Evolutionary conservation across 192 early-diverging fungal genomes (phyloP).

Genomic region (Coemansia sp.): DNA sequence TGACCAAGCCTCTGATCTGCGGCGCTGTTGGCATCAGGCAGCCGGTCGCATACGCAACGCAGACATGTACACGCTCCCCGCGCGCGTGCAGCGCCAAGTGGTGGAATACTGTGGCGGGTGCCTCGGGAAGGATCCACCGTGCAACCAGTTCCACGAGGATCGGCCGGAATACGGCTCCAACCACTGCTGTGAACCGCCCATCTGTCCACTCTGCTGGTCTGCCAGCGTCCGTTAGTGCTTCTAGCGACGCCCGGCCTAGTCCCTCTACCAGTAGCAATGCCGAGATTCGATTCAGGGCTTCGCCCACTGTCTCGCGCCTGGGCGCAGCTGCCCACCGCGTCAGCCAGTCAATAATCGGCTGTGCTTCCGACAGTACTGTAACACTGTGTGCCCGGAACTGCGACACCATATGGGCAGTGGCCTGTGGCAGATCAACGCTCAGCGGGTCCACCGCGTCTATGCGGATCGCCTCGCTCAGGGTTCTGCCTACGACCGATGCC

Average conservation of each 20-base stretch:
- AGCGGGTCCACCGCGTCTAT: conserved; percentile 38
- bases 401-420: conserved; percentile 2
- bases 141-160: conserved; percentile 75
- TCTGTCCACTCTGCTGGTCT: conserved; percentile 15
- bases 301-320: neutral
- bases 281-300: conserved; percentile 15
- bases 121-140: conserved; percentile 59
- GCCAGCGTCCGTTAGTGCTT: neutral
- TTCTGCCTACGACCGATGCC: neutral
- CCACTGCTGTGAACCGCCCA: conserved; percentile 23
- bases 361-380: neutral
- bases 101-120: conserved; percentile 28
- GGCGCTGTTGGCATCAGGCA: conserved; percentile 61
- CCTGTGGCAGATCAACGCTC: conserved; percentile 36
- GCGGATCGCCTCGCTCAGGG: conserved; percentile 6
- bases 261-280: conserved; percentile 33
- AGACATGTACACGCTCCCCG: conserved; percentile 28
- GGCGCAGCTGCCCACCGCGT: conserved; percentile 19
- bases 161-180: conserved; percentile 55
- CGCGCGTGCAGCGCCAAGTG: neutral
- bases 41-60: conserved; percentile 53
- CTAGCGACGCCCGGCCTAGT: neutral
- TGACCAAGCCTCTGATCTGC: conserved; percentile 59
- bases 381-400: conserved; percentile 1
- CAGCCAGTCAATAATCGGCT: conserved; percentile 4